Evolutionary conservation across 345 rosid genomes (phyloP).

Genomic region (Carallia pectinifolia): DNA sequence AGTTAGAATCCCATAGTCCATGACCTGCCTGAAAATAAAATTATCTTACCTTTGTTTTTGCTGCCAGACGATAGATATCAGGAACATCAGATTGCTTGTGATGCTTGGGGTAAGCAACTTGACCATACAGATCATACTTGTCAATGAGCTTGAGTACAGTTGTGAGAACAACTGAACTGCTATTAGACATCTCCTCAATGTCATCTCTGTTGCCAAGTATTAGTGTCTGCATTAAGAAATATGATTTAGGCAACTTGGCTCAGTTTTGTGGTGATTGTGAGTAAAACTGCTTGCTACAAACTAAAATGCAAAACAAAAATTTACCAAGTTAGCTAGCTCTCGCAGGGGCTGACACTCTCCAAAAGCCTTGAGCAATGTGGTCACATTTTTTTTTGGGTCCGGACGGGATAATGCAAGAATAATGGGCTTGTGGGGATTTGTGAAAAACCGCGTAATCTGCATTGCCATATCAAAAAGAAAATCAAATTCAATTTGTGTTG

Average conservation of each 20-base stretch:
- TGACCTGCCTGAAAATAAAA: not conserved
- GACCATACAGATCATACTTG: constrained; percentile 65
- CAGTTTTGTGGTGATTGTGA: constrained; percentile 7
- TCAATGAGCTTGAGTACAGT: constrained; percentile 63
- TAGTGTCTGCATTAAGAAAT: constrained; percentile 44
- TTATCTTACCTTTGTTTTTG: constrained; percentile 60
- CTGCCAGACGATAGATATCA: constrained; percentile 65
- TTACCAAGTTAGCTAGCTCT: constrained; percentile 88
- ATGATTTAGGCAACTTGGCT: constrained; percentile 9
- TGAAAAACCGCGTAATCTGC: constrained; percentile 86
- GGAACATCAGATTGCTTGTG: constrained; percentile 74
- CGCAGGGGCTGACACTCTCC: constrained; percentile 82
- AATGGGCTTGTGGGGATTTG: constrained; percentile 88
- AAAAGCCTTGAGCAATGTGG: constrained; percentile 85
- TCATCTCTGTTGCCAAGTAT: constrained; percentile 66
- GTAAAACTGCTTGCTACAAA: not conserved
- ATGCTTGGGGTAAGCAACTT: constrained; percentile 72
- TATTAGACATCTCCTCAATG: constrained; percentile 60
- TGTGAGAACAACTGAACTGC: constrained; percentile 54
- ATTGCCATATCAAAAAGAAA: constrained; percentile 13
- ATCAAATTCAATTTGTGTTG: not conserved
- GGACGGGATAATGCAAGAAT: constrained; percentile 91
- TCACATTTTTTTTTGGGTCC: constrained; percentile 86
- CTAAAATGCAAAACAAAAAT: not conserved
- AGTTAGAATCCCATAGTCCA: too few relatives aligned